Base-by-base conservation (phyloP, 2,329 filamentous ascomycete genomes). In the Remersonia thermophila region DNA sequence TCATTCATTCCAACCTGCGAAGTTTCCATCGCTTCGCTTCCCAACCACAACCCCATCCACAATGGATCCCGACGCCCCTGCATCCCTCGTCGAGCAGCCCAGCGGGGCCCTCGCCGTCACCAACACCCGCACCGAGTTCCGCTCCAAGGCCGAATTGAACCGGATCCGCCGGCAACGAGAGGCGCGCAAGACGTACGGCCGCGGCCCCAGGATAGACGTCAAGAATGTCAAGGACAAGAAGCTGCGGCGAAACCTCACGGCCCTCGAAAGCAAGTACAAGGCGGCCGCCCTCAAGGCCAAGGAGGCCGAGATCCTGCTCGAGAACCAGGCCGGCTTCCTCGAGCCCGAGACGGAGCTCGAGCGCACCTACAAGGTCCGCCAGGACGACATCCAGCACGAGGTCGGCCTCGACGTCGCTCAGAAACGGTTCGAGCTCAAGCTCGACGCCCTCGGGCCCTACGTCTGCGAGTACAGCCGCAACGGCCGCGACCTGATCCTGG, bases 261-360 rank as follows among this genome's bases (percentile, higher is more conserved):
- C 68, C 2, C 69, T 95, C 31, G 91, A 98, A 56, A 65, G 65
- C 41, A 91, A 91, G 57, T 89, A 86, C 60, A 75, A 86, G 51
- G 73, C 80, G 49, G 89, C 89, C 1, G 66, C 82, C 1, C 59
- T 93, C 26, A 80, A 83, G 57, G 86, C 91, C 12, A 93, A 94
- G 60, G 89, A 95, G 66, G 85, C 89, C 15, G 91, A 98, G 61
- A 91, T 98, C 39, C 63, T 98, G 49, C 73, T 93, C 37, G 89
- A 96, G 59, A 84, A 94, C 56, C 74, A 79, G 6, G 65, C 72
- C 9, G 91, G 91, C 6, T 93, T 93, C 50, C 65, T 98, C 38
- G 84, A 96, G 58, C 71, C 89, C 2, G 91, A 98, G 56, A 72
- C 71, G 17, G 87, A 87, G 55, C 68, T 98, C 42, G 91, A 98